Conservation (phyloP, 768 basidiomycete genomes). For the Tricholoma saponaceum region DNA sequence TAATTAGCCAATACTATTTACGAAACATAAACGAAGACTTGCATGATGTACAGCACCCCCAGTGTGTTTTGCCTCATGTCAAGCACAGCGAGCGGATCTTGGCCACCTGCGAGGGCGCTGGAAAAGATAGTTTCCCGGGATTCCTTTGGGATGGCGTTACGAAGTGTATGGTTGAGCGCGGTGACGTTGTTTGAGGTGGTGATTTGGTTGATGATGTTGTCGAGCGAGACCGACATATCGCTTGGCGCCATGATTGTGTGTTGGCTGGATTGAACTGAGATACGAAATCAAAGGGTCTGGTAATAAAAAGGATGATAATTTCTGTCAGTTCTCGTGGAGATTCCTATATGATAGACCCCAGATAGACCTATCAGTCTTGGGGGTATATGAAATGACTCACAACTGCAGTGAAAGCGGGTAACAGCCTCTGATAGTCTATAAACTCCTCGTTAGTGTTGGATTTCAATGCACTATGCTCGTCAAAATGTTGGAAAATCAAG, state of each 20-base stretch:
- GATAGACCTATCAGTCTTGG: no score
- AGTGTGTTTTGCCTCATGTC: conserved; percentile 55
- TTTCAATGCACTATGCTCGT: no score
- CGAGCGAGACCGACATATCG: conserved; percentile 2
- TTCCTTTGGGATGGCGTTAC: conserved; percentile 49
- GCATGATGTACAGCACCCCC: conserved; percentile 72
- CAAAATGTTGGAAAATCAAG: no score
- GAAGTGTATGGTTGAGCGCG: conserved; percentile 41
- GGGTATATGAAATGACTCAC: no score
- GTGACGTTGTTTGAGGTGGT: conserved; percentile 34
- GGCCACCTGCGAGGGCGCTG: conserved; percentile 48
- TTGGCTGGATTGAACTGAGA: background rate
- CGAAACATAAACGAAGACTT: conserved; percentile 20
- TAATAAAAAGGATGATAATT: no score
- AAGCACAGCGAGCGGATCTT: conserved; percentile 64
- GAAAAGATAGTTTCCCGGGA: conserved; percentile 53
- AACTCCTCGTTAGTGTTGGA: no score
- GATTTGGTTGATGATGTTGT: conserved; percentile 41
- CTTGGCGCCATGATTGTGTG: background rate
- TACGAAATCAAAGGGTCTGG: no score
- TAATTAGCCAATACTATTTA: background rate
- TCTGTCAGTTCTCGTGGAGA: no score
- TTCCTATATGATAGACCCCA: no score
- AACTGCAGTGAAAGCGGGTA: no score
- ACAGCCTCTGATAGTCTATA: no score